Evolutionary conservation across 2,329 filamentous ascomycete species (phyloP).

Genomic region (Aspergillus bombycis): DNA sequence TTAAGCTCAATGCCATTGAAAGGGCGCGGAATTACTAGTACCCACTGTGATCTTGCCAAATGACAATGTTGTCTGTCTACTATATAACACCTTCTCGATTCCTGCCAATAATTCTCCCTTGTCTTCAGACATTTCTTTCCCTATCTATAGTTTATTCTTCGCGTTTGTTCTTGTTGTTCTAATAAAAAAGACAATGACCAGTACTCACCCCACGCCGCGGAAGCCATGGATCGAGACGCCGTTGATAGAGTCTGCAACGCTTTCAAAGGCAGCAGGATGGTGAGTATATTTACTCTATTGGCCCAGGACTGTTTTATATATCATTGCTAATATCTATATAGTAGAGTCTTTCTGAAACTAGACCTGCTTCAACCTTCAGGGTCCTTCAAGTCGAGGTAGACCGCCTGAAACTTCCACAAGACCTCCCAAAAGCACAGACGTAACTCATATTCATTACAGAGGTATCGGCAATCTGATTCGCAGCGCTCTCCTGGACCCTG

Average conservation of each 20-base stretch:
- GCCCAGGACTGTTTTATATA: not conserved
- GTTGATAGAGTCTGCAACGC: constrained; percentile 38
- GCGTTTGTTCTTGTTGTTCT: not conserved
- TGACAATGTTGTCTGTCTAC: not conserved
- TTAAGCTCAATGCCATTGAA: not conserved
- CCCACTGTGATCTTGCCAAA: not conserved
- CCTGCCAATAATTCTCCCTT: not conserved
- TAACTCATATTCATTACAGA: constrained; percentile 18
- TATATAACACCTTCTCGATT: not conserved
- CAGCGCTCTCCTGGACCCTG: constrained; percentile 25
- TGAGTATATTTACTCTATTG: constrained; percentile 18
- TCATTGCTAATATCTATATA: constrained; percentile 15
- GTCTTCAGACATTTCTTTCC: not conserved
- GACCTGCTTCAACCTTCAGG: constrained; percentile 79
- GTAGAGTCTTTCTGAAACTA: constrained; percentile 80
- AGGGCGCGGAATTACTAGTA: not conserved
- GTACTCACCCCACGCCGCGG: not conserved
- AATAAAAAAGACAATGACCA: not conserved
- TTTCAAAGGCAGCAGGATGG: constrained; percentile 45
- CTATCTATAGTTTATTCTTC: not conserved
- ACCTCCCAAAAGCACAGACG: not conserved
- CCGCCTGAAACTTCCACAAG: not conserved
- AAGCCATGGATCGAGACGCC: constrained; percentile 46
- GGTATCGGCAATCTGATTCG: constrained; percentile 44
- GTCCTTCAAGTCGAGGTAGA: constrained; percentile 74